Percentiles rank a stretch among this genome's conserved stretches.
These are phyloP conservation scores for Botryotinia convoluta DNA, from an alignment of 2,329 filamentous ascomycete genomes.

Conservation along the genomic window DNA sequence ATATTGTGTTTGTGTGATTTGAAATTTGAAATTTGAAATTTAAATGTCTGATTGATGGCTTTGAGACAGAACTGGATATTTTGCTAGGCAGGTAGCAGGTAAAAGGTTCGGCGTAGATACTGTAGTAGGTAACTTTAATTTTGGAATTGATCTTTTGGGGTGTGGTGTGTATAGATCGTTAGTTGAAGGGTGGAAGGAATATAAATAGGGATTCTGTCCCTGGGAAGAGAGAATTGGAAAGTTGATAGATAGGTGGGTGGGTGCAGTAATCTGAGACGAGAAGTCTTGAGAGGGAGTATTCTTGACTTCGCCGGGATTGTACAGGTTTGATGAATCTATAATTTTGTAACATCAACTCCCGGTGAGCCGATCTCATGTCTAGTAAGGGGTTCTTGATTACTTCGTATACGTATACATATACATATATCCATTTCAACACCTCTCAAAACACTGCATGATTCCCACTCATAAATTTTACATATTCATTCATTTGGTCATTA, in stretches of 20 bases:
- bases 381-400: no score
- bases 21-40: background rate
- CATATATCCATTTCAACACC: background rate
- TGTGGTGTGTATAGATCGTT: background rate
- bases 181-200: background rate
- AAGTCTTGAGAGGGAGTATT: background rate
- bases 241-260: background rate
- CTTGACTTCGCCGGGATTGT: background rate
- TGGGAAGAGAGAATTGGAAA: background rate
- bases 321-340: background rate
- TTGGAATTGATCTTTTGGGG: background rate
- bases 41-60: background rate
- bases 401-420: background rate
- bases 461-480: background rate
- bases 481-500: background rate
- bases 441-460: no score
- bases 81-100: background rate
- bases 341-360: background rate
- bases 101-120: background rate
- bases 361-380: background rate
- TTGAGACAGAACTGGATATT: background rate
- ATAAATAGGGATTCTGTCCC: background rate
- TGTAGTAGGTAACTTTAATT: background rate
- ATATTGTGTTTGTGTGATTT: background rate
- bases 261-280: background rate